Percentiles rank a stretch among this genome's conserved stretches.
Evolutionary conservation across 768 basidiomycete genomes (phyloP).

Genomic region (Chiua virens): DNA sequence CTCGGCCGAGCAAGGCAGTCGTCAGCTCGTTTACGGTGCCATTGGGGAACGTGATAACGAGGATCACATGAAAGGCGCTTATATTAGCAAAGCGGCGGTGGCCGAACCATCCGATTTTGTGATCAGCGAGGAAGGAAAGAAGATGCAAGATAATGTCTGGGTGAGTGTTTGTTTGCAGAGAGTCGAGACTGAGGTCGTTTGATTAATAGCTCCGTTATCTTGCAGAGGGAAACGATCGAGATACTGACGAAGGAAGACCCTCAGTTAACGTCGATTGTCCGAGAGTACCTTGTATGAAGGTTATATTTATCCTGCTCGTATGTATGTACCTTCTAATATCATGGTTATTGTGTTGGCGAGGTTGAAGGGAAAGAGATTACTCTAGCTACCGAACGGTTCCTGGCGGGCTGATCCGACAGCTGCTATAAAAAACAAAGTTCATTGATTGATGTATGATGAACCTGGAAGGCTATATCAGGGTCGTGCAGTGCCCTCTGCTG

Average conservation of each 20-base stretch:
- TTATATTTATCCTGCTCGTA: too few species aligned
- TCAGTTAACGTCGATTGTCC: slow-evolving; percentile 12
- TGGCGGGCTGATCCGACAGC: neutral
- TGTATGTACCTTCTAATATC: too few species aligned
- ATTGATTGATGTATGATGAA: too few species aligned
- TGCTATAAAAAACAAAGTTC: too few species aligned
- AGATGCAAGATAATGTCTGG: slow-evolving; percentile 33
- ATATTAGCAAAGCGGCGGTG: slow-evolving; percentile 9
- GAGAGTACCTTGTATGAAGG: slow-evolving; percentile 7
- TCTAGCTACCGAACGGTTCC: neutral
- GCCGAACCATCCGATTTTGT: slow-evolving; percentile 35
- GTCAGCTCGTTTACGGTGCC: slow-evolving; percentile 34
- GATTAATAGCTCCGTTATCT: neutral
- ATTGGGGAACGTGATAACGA: slow-evolving; percentile 24
- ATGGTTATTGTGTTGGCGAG: too few species aligned
- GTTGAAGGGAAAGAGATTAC: too few species aligned
- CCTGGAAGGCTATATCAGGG: too few species aligned
- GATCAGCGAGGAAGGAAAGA: slow-evolving; percentile 28
- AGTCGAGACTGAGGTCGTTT: too few species aligned
- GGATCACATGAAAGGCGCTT: slow-evolving; percentile 21
- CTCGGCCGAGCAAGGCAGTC: slow-evolving; percentile 34
- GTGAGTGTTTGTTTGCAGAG: slow-evolving; percentile 27
- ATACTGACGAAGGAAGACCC: slow-evolving; percentile 15
- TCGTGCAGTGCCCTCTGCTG: too few species aligned
- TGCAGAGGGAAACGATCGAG: slow-evolving; percentile 22